Conservation (phyloP, 371 early-diverging fungal genomes). For the Rhizopus sp. region DNA sequence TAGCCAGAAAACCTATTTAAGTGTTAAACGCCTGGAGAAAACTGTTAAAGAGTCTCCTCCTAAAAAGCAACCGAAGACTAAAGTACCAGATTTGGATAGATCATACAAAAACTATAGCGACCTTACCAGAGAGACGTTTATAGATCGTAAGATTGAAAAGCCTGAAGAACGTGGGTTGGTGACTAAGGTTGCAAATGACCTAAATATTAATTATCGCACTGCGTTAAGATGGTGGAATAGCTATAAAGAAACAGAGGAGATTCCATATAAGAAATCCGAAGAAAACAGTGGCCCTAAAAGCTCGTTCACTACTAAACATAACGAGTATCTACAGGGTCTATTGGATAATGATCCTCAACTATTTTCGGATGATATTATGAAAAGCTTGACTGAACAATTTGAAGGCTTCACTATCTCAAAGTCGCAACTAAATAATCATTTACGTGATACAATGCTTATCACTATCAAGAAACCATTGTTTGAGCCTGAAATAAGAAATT, state of each 20-base stretch:
- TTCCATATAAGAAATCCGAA: conserved; percentile 10
- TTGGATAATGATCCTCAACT: conserved; percentile 14
- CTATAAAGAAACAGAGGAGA: conserved; percentile 12
- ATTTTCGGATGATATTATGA: conserved; percentile 13
- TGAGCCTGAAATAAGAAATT: conserved; percentile 16
- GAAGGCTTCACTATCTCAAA: conserved; percentile 18
- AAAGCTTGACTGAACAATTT: conserved; percentile 13
- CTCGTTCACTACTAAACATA: conserved; percentile 11
- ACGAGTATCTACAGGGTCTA: conserved; percentile 9
- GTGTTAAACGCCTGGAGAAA: conserved; percentile 18
- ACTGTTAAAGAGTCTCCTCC: conserved; percentile 13
- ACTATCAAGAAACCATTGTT: conserved; percentile 13
- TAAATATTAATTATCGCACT: conserved; percentile 19
- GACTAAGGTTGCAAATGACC: conserved; percentile 21
- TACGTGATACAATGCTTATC: conserved; percentile 16
- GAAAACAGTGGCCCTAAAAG: conserved; percentile 15
- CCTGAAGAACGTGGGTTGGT: conserved; percentile 23
- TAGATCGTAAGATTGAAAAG: conserved; percentile 22
- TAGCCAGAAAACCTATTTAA: conserved; percentile 19
- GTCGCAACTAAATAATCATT: conserved; percentile 16
- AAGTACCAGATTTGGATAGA: conserved; percentile 14
- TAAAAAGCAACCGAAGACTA: conserved; percentile 19
- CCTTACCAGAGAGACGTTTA: conserved; percentile 20
- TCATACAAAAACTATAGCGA: conserved; percentile 21
- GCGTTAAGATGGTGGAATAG: conserved; percentile 16